Base-by-base conservation (phyloP, 192 early-diverging fungal genomes). In the Cladochytrium replicatum region DNA sequence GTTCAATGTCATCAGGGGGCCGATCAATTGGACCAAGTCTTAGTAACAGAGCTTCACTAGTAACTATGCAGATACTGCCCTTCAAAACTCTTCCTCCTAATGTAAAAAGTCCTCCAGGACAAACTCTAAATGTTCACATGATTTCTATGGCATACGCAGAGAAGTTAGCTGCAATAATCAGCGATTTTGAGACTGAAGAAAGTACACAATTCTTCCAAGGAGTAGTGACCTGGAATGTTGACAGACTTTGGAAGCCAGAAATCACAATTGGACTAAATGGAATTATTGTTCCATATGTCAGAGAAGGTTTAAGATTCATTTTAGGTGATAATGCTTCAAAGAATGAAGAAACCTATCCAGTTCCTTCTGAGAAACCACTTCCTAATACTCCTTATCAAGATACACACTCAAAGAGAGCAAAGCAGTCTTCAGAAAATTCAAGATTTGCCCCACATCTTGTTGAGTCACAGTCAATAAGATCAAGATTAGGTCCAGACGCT, bases 261-360 rank as follows among this genome's bases (percentile, higher is more conserved):
- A 65, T 70, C 6, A n/a, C 55, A 17, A 52, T 64, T 9, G 40
- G 64, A 46, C 63, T 63, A 38, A 57, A 54, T 52, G 60, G 60
- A 17, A 55, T 68, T 22, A 32, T 41, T 6, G 61, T 68, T n/a
- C 54, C 60, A 2, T 68, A 63, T 32, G 23, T 63, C 15, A 31
- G 52, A 6, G 66, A 68, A 43, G 66, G 61, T 3, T 43, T 67
- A 4, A 43, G 60, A 6, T 48, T 50, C 24, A 28, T 37, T n/a
- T 34, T 67, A 4, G 51, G 59, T 13, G 50, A 57, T 26, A n/a
- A n/a, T n/a, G n/a, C 50, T 57, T 3, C 17, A 32, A 13, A 40
- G 49, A 24, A 19, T 55, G 6, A 37, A 31, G 15, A 46, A 55
- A 26, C 29, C 47, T 15, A 9, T 30, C 11, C n/a, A n/a, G 48